Evolutionary conservation across 2,329 filamentous ascomycete species (phyloP), one percentile per base, ranked within the genome.

Genomic region (Penicillium oxalicum): DNA sequence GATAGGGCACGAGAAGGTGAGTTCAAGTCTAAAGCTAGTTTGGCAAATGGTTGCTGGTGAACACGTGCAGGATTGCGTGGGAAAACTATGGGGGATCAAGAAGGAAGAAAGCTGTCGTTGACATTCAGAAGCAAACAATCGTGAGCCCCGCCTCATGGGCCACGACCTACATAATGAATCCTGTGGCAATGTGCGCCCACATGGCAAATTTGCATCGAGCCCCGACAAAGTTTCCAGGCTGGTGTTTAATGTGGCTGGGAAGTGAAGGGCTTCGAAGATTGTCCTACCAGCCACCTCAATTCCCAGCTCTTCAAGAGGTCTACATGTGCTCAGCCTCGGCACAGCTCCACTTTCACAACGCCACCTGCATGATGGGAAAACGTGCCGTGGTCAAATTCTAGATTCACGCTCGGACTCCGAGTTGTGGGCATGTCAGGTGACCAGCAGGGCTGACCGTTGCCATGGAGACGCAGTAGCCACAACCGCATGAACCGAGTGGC

Each of bases 241-340:
- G 58, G 58, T 50, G 56, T 56, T 11, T 49, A 45, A 45, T 52
- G 55, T 52, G 58, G 58, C 57, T 60, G 58, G 58, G 55, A 33
- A 52, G 29, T 13, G 27, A 27, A 25, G 4, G 18, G 36, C 29
- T 35, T 33, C 28, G 24, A 27, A 43, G 35, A 38, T 24, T 29
- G 32, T 5, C 5, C 41, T 33, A 29, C 50, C 50, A 53, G 50
- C 50, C 50, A 48, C 42, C 40, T 27, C 40, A 24, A 40, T 37
- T 37, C 7, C 5, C 18, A 37, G 18, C 35, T 37, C 12, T 7
- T n/a, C 35, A 7, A 4, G n/a, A 37, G 7, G 35, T 44, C 9
- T 43, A 27, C n/a, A 29, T 9, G 11, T 12, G 7, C 26, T 35
- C 11, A 27, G 41, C 12, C 39, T 37, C 25, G 34, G 24, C 46